Evolutionary conservation across 1,139 yeast genomes (phyloP).

Genomic region (Hyphopichia wangnamkhiaoensis): DNA sequence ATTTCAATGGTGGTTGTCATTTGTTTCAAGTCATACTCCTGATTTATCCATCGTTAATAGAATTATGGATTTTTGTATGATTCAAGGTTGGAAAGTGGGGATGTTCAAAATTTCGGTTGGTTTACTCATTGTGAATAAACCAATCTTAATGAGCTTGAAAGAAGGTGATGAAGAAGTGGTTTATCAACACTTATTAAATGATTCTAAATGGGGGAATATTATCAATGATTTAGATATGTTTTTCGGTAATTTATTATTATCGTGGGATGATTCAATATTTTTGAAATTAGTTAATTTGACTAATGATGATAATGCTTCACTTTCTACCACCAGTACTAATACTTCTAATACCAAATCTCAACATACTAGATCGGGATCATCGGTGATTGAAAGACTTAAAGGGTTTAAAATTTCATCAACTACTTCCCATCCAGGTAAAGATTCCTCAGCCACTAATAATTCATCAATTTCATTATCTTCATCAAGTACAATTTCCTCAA

Average conservation of each 20-base stretch:
- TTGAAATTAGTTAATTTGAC: slow-evolving; percentile 6
- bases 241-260: slow-evolving; percentile 40
- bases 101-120: slow-evolving; percentile 62
- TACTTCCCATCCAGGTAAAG: slow-evolving; percentile 11
- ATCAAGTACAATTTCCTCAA: slow-evolving; percentile 23
- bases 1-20: slow-evolving; percentile 69
- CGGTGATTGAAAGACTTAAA: slow-evolving; percentile 21
- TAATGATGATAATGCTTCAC: slow-evolving; percentile 1
- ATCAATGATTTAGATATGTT: slow-evolving; percentile 48
- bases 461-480: slow-evolving; percentile 25
- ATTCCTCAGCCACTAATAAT: slow-evolving; percentile 11
- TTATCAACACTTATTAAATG: slow-evolving; percentile 61
- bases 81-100: slow-evolving; percentile 69
- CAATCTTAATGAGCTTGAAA: slow-evolving; percentile 49
- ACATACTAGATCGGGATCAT: slow-evolving; percentile 11
- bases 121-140: slow-evolving; percentile 51
- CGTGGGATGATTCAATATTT: slow-evolving; percentile 39
- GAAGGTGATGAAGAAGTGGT: slow-evolving; percentile 59
- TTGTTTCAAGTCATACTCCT: slow-evolving; percentile 64
- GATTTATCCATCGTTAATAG: slow-evolving; percentile 50
- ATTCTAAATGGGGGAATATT: slow-evolving; percentile 53
- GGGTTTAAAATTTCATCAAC: slow-evolving; percentile 16
- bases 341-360: slow-evolving; percentile 8
- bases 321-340: slow-evolving; percentile 5
- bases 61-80: slow-evolving; percentile 54